phyloP scores from a whole-genome alignment of 2,329 filamentous ascomycete genomes.

The Curvularia verruculosa region DNA sequence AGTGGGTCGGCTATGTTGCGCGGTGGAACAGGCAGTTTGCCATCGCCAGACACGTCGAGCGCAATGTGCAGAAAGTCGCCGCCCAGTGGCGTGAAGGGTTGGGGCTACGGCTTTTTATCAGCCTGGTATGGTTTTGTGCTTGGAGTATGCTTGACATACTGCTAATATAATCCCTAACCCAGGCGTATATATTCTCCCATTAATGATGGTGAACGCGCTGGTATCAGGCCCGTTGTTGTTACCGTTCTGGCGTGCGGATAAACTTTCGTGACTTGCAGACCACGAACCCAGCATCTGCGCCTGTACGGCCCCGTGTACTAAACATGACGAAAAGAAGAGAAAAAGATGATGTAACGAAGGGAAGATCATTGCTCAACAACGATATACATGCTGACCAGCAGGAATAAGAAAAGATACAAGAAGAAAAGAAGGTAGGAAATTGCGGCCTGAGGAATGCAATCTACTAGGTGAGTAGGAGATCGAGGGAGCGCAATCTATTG shows the following conservation, averaged over 20 bases:
- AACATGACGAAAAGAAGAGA: constrained; percentile 24
- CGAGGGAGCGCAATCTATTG: constrained; percentile 6
- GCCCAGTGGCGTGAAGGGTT: constrained; percentile 48
- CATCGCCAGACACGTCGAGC: constrained; percentile 70
- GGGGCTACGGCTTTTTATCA: constrained; percentile 34
- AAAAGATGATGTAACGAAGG: constrained; percentile 20
- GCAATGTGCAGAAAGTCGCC: constrained; percentile 65
- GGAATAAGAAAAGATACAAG: constrained; percentile 15
- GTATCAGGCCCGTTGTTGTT: constrained; percentile 30
- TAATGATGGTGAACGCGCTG: constrained; percentile 61
- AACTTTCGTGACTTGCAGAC: constrained; percentile 8
- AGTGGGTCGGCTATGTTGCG: constrained; percentile 58
- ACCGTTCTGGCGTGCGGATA: constrained; percentile 27
- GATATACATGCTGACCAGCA: constrained; percentile 33
- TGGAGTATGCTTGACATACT: constrained; percentile 23
- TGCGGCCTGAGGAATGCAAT: constrained; percentile 1
- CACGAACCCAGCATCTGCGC: constrained; percentile 41
- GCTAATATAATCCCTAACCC: constrained; percentile 71
- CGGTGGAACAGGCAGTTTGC: constrained; percentile 65
- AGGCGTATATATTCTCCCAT: constrained; percentile 72
- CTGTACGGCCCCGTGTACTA: constrained; percentile 24
- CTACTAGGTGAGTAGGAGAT: constrained; percentile 7
- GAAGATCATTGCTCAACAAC: constrained; percentile 40
- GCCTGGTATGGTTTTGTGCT: not conserved
- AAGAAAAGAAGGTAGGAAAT: not conserved